phyloP scores from a whole-genome alignment of 75 land plant genomes.

The Cupressus sempervirens region DNA sequence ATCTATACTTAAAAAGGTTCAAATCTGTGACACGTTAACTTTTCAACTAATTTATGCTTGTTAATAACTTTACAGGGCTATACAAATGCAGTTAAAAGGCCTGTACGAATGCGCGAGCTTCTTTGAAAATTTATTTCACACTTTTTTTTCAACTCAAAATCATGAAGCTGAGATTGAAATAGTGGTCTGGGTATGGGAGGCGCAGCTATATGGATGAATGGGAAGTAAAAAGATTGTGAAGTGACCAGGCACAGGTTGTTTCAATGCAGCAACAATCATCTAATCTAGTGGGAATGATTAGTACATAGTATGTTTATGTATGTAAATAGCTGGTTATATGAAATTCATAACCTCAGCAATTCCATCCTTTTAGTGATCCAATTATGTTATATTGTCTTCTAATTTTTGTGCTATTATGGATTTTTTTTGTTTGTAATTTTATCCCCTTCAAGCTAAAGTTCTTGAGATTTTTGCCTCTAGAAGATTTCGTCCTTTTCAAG shows the following conservation, averaged over 20 bases:
- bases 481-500: no score
- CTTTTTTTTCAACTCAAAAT: not conserved
- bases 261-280: not conserved
- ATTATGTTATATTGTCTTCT: no score
- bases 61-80: constrained; percentile 52
- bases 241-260: not conserved
- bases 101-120: constrained; percentile 69
- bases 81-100: constrained; percentile 83
- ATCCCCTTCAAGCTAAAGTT: no score
- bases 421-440: no score
- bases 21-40: not conserved
- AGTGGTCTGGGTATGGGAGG: not conserved
- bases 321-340: no score
- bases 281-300: not conserved
- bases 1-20: not conserved
- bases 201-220: not conserved
- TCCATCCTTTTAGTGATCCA: no score
- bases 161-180: not conserved
- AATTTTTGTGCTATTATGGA: no score
- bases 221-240: not conserved
- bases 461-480: no score
- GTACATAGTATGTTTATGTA: no score
- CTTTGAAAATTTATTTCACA: constrained; percentile 16
- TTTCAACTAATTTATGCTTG: not conserved
- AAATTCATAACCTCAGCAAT: no score